Base-by-base conservation (phyloP, 805 yeast genomes). In the Lachancea kluyveri region DNA sequence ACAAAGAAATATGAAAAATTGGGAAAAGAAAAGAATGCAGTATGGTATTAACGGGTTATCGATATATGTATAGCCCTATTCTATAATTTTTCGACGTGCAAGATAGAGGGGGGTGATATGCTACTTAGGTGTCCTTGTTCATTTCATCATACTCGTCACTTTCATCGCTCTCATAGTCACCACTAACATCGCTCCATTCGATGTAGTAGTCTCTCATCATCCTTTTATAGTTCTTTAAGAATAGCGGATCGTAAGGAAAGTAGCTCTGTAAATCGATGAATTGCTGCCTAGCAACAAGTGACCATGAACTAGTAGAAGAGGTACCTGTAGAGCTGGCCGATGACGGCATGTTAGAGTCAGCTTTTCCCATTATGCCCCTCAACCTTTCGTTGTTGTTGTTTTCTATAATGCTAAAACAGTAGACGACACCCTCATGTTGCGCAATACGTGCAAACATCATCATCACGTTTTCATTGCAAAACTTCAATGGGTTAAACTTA, bases 181-280 rank as follows among this genome's bases (percentile, higher is more conserved):
- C 82, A 24, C 79, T 79, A 20, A 77, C 83, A 25, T 76, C 87
- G 21, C 69, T 70, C 97, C 97, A 90, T 47, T 87, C 92, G 17
- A 88, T 75, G 50, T 77, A 82, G 37, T 69, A 67, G 5, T 60
- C 65, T 19, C 68, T 63, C 35, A 92, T 60, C 20, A 74, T 54
- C 23, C 60, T 55, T 46, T 77, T 74, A 28, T 84, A 72, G 8
- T 59, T 59, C 26, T 78, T 80, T 41, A 90, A 68, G 30, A 82
- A 74, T 40, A 92, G 59, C 1, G 98, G 98, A 63, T 90, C 97
- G 54, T 84, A 90, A 8, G 98, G 98, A 59, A 90, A 90, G 54
- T 86, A 90, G n/a, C 92, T 87, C 54, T 88, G 96, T 31, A 90
- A 65, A 48, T 86, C 94, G 43, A 83, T 70, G 50, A 84, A 86